These are phyloP conservation scores for Xylaria acuta DNA, from an alignment of 495 filamentous ascomycete species.

Conservation along the genomic window DNA sequence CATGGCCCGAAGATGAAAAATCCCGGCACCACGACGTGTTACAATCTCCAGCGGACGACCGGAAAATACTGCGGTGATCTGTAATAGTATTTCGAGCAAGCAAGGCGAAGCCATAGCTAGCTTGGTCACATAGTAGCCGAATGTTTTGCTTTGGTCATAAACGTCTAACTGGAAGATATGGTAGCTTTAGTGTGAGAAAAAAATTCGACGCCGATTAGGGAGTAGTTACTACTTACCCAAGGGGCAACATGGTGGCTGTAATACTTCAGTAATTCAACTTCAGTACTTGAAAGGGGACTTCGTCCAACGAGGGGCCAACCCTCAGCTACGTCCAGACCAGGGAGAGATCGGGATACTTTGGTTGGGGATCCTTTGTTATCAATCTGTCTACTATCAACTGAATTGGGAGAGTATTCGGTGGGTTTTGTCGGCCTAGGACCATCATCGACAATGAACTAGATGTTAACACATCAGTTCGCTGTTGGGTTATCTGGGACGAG, in stretches of 20 bases:
- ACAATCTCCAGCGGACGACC: constrained; percentile 20
- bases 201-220: neutral
- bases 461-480: neutral
- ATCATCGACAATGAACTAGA: constrained; percentile 9
- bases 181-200: neutral
- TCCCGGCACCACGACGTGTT: constrained; percentile 24
- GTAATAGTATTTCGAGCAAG: constrained; percentile 25
- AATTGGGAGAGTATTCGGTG: neutral
- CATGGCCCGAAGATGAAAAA: constrained; percentile 30
- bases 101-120: constrained; percentile 30
- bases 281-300: constrained; percentile 36
- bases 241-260: constrained; percentile 28
- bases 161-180: constrained; percentile 24
- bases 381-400: neutral
- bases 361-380: neutral
- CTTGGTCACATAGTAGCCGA: constrained; percentile 19
- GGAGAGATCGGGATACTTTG: neutral
- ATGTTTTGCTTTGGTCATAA: constrained; percentile 28
- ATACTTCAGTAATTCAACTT: constrained; percentile 26
- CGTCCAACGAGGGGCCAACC: constrained; percentile 49
- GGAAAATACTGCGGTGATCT: constrained; percentile 28
- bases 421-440: neutral
- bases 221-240: constrained; percentile 26
- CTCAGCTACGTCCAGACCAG: constrained; percentile 30
- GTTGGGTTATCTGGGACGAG: neutral